Percentiles rank a stretch among this genome's conserved stretches.
phyloP scores from a whole-genome alignment of 163 green algal species.

The Prototheca stagnorum region DNA sequence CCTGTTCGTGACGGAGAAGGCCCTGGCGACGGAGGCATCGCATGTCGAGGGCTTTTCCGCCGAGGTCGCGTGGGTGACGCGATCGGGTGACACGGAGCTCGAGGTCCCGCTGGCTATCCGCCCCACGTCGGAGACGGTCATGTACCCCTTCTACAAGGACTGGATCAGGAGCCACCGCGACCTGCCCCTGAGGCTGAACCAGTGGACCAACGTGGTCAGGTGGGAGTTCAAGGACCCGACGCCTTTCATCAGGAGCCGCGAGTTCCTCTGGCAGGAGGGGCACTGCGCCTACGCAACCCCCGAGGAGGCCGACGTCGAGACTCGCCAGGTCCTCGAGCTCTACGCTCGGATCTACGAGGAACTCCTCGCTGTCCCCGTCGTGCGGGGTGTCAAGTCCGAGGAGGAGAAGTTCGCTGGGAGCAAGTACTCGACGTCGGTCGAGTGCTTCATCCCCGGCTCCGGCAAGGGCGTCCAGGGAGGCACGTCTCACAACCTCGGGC shows the following conservation, averaged over 20 bases:
- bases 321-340: constrained; percentile 83
- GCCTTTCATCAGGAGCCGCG: constrained; percentile 85
- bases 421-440: constrained; percentile 89
- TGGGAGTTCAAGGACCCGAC: constrained; percentile 99
- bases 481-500: constrained; percentile 89
- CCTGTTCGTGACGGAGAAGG: constrained; percentile 91
- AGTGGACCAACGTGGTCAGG: constrained; percentile 97
- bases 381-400: constrained; percentile 70
- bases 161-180: constrained; percentile 94
- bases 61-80: constrained; percentile 88
- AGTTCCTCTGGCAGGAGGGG: constrained; percentile 94
- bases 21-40: constrained; percentile 92
- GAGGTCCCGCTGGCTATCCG: constrained; percentile 93
- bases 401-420: constrained; percentile 97
- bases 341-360: constrained; percentile 79
- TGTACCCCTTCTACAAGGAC: constrained; percentile 55
- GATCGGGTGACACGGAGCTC: constrained; percentile 65
- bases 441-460: constrained; percentile 83
- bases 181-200: constrained; percentile 91
- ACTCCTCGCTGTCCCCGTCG: constrained; percentile 86
- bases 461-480: constrained; percentile 83
- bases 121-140: constrained; percentile 90
- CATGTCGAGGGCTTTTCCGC: constrained; percentile 85
- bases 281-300: constrained; percentile 88
- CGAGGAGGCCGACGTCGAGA: constrained; percentile 68